phyloP scores from a whole-genome alignment of 2,329 filamentous ascomycete genomes.

The Aspergillus costaricaensis region DNA sequence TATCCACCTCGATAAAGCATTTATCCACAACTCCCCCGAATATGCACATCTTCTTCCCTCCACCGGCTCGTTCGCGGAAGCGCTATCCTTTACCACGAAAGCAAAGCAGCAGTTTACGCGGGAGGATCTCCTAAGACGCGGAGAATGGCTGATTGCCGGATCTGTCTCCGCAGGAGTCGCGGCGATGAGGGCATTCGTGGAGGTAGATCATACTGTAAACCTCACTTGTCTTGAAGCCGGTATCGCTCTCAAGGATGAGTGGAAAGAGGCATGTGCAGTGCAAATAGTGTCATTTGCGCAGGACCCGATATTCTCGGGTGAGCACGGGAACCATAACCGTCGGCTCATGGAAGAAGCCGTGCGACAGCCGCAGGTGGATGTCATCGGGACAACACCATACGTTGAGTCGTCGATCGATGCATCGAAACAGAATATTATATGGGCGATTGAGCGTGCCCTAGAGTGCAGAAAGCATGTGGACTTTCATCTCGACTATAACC shows the following conservation, averaged over 20 bases:
- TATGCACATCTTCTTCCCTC: slow-evolving; percentile 63
- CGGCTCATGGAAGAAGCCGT: slow-evolving; percentile 53
- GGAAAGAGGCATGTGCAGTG: slow-evolving; percentile 56
- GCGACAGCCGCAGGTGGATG: slow-evolving; percentile 51
- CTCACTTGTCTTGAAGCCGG: slow-evolving; percentile 61
- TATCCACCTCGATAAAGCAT: slow-evolving; percentile 65
- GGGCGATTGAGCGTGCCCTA: slow-evolving; percentile 61
- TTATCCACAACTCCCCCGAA: slow-evolving; percentile 38
- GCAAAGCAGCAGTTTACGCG: slow-evolving; percentile 66
- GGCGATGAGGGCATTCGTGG: slow-evolving; percentile 69
- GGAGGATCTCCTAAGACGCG: slow-evolving; percentile 65
- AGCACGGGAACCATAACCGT: slow-evolving; percentile 55
- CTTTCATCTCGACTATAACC: slow-evolving; percentile 71
- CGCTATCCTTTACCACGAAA: slow-evolving; percentile 58
- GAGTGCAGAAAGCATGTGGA: slow-evolving; percentile 60
- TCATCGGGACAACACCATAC: slow-evolving; percentile 69
- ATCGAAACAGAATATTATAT: slow-evolving; percentile 61
- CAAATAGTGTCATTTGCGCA: slow-evolving; percentile 74
- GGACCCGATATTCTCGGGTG: slow-evolving; percentile 64
- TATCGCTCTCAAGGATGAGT: slow-evolving; percentile 58
- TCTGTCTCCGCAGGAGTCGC: slow-evolving; percentile 67
- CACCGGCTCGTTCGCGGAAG: slow-evolving; percentile 65
- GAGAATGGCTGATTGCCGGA: slow-evolving; percentile 65
- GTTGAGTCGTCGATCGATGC: slow-evolving; percentile 59
- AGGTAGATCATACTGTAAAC: slow-evolving; percentile 65